These are phyloP conservation scores for Penicillium sp. DNA, from an alignment of 2,329 filamentous ascomycete genomes.

Conservation along the genomic window DNA sequence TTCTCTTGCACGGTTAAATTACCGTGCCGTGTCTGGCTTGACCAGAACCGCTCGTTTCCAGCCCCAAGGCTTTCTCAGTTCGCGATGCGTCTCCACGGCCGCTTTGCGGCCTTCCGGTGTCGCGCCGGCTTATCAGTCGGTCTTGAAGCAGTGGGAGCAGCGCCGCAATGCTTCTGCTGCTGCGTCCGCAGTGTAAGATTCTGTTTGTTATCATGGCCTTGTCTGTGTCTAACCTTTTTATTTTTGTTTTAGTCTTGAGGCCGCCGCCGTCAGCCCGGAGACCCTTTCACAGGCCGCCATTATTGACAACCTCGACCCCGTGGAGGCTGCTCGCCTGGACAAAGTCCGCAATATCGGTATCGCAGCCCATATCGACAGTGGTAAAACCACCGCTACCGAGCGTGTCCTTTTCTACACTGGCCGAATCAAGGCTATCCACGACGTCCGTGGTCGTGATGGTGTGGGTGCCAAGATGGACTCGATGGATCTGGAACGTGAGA, in stretches of 20 bases:
- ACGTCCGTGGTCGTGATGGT: slow-evolving; percentile 81
- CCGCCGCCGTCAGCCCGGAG: slow-evolving; percentile 54
- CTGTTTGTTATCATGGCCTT: not conserved
- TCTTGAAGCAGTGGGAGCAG: slow-evolving; percentile 41
- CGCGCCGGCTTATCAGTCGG: slow-evolving; percentile 32
- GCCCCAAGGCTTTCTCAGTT: slow-evolving; percentile 34
- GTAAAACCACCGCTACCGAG: slow-evolving; percentile 95
- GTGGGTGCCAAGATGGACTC: slow-evolving; percentile 99
- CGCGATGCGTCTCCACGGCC: slow-evolving; percentile 39
- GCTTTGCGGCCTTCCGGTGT: slow-evolving; percentile 32
- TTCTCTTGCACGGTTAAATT: slow-evolving; percentile 39
- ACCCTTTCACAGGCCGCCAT: slow-evolving; percentile 59
- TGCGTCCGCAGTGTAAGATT: slow-evolving; percentile 43
- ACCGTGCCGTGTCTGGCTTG: slow-evolving; percentile 36
- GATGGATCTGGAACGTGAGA: slow-evolving; percentile 97
- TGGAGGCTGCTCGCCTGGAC: slow-evolving; percentile 71
- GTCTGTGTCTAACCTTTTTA: slow-evolving; percentile 6
- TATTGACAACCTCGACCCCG: slow-evolving; percentile 72
- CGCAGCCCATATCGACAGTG: slow-evolving; percentile 96
- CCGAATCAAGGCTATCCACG: slow-evolving; percentile 93
- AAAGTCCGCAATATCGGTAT: slow-evolving; percentile 96
- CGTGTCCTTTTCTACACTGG: slow-evolving; percentile 97
- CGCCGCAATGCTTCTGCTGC: slow-evolving; percentile 41
- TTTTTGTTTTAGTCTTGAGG: slow-evolving; percentile 45
- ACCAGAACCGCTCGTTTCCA: slow-evolving; percentile 34